Evolutionary conservation across 495 filamentous ascomycete species (phyloP).

Genomic region (Cudoniella acicularis): DNA sequence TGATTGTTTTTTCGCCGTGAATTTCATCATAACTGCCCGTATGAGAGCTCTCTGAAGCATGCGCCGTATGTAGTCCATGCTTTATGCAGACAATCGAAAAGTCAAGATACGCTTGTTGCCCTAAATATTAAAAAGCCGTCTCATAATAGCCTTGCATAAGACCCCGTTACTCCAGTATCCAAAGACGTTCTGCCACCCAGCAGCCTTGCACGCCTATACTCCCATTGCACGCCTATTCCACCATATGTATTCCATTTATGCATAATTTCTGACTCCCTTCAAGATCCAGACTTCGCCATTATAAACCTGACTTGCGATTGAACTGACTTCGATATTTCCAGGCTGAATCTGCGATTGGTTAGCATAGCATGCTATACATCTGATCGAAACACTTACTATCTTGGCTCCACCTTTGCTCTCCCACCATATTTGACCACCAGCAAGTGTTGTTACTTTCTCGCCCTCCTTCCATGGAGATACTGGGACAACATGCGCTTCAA

Average conservation of each 20-base stretch:
- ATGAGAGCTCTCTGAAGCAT: too few species aligned
- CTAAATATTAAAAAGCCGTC: too few species aligned
- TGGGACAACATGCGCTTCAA: slow-evolving; percentile 80
- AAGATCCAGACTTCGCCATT: slow-evolving; percentile 87
- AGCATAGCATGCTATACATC: background rate
- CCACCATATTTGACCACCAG: slow-evolving; percentile 78
- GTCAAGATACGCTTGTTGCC: too few species aligned
- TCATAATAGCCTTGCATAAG: too few species aligned
- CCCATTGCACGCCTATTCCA: background rate
- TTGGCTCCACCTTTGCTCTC: slow-evolving; percentile 68
- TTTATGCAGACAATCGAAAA: too few species aligned
- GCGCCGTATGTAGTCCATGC: too few species aligned
- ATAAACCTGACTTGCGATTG: slow-evolving; percentile 63
- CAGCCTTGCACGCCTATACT: background rate
- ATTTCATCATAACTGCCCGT: too few species aligned
- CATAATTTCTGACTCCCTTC: slow-evolving; percentile 63
- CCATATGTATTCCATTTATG: slow-evolving; percentile 10
- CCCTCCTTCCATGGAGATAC: slow-evolving; percentile 76
- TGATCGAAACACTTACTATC: slow-evolving; percentile 45
- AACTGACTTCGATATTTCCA: slow-evolving; percentile 68
- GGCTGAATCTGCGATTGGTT: slow-evolving; percentile 65
- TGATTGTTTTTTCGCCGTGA: too few species aligned
- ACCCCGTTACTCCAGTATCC: too few species aligned
- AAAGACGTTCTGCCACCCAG: too few species aligned
- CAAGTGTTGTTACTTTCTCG: slow-evolving; percentile 65